Evolutionary conservation across 257 asterid species (phyloP).

Genomic region (Nicotiana tabacum): DNA sequence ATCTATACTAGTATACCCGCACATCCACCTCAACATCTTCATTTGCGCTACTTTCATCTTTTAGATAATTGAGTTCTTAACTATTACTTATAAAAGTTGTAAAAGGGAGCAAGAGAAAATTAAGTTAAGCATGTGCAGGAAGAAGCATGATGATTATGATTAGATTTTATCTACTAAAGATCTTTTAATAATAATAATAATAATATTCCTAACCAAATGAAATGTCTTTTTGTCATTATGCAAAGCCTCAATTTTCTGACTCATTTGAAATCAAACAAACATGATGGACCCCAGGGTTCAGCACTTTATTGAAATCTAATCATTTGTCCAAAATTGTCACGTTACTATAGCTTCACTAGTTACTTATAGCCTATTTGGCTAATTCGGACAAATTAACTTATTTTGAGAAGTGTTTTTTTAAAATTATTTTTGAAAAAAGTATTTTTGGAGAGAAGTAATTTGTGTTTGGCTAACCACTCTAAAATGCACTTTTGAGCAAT

Average conservation of each 20-base stretch:
- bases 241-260: not conserved
- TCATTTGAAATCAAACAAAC: slow-evolving; percentile 2
- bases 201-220: not conserved
- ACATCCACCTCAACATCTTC: no score
- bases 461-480: no score
- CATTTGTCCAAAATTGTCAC: not conserved
- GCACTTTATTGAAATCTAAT: not conserved
- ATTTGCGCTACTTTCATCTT: no score
- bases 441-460: no score
- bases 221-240: not conserved
- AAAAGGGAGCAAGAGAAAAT: not conserved
- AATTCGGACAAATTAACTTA: no score
- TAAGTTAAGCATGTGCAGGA: not conserved
- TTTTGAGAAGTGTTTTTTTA: no score
- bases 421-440: no score
- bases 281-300: not conserved
- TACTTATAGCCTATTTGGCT: no score
- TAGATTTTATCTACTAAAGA: not conserved
- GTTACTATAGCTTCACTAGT: not conserved
- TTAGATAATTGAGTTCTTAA: no score
- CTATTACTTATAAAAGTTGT: not conserved
- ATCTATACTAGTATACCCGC: no score
- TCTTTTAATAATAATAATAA: not conserved
- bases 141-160: not conserved
- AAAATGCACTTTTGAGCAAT: no score